Base-by-base conservation (phyloP, 768 basidiomycete species). In the Pholiota microspora region DNA sequence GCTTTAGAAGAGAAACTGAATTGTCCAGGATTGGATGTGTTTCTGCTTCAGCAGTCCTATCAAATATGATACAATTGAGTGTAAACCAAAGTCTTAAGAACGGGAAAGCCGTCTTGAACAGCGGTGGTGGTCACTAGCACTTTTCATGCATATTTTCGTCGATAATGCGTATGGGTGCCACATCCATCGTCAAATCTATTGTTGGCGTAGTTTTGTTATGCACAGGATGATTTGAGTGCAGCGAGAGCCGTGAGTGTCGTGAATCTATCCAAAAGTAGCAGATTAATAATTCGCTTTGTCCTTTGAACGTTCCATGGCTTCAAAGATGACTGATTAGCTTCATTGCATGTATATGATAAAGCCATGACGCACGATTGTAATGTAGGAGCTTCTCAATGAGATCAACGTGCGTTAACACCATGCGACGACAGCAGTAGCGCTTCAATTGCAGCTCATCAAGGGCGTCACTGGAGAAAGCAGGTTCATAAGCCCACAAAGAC, bases 321-420 rank as follows among this genome's bases (percentile, higher is more conserved):
- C 45, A 35, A 15, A 25, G 7, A 36, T 32, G 45, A 18, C 25
- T 9, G 8, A n/a, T 53, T 18, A 61, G 34, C 16, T 31, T 27
- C 10, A 35, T 23, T 4, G 23, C 47, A 24, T 18, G 34, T 40
- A 18, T 49, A 51, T 24, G 10, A 38, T 50, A 38, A 54, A 32
- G 13, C 15, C 29, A 44, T 15, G 15, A 77, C 89, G 62, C 49
- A 97, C 94, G 94, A 71, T 95, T 96, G 70, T 96, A 98, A 64
- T 96, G 93, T 21, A 98, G 76, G 15, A 98, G 80, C 72, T 98
- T 98, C 73, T 98, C 96, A 62, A 98, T 98, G 59, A 98, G 79
- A 72, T 98, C 96, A 53, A 98, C 96, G 69, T 98, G 96, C 0
- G 96, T 98, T 51, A 98, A 75, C 4, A 98, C 92, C 96, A 98